phyloP scores from a whole-genome alignment of 2,329 filamentous ascomycete species.

The Fusarium lateritium region DNA sequence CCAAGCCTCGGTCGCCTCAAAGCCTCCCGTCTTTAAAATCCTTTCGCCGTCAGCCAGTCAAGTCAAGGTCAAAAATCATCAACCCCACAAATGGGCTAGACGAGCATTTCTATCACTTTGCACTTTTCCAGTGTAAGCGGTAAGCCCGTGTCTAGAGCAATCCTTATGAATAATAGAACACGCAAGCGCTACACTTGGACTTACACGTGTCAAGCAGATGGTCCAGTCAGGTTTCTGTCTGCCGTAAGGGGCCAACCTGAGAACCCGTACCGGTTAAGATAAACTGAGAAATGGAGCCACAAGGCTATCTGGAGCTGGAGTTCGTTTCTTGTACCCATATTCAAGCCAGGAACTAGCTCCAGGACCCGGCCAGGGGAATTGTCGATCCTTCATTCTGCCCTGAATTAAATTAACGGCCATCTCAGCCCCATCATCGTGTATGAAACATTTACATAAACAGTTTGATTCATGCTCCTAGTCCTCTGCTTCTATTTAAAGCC shows the following conservation, averaged over 20 bases:
- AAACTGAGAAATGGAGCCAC: slow-evolving; percentile 17
- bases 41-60: slow-evolving; percentile 15
- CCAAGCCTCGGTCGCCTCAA: slow-evolving; percentile 37
- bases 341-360: slow-evolving; percentile 36
- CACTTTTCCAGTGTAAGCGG: slow-evolving; percentile 12
- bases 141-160: slow-evolving; percentile 5
- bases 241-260: slow-evolving; percentile 32
- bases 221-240: slow-evolving; percentile 9
- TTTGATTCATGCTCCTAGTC: neutral
- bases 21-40: slow-evolving; percentile 23
- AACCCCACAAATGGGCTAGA: slow-evolving; percentile 12
- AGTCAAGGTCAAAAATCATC: neutral
- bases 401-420: neutral
- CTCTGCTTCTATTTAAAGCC: neutral
- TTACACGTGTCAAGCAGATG: slow-evolving; percentile 13
- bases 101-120: neutral
- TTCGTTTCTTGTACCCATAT: slow-evolving; percentile 18
- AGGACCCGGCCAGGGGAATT: neutral
- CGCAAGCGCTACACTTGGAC: slow-evolving; percentile 4
- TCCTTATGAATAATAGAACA: neutral
- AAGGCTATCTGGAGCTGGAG: slow-evolving; percentile 21
- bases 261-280: slow-evolving; percentile 2
- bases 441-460: neutral
- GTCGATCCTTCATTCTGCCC: slow-evolving; percentile 8
- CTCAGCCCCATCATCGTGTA: neutral